Evolutionary conservation across 2,329 filamentous ascomycete genomes (phyloP), one percentile per base, ranked within the genome.

Genomic region (Cercospora zeina): DNA sequence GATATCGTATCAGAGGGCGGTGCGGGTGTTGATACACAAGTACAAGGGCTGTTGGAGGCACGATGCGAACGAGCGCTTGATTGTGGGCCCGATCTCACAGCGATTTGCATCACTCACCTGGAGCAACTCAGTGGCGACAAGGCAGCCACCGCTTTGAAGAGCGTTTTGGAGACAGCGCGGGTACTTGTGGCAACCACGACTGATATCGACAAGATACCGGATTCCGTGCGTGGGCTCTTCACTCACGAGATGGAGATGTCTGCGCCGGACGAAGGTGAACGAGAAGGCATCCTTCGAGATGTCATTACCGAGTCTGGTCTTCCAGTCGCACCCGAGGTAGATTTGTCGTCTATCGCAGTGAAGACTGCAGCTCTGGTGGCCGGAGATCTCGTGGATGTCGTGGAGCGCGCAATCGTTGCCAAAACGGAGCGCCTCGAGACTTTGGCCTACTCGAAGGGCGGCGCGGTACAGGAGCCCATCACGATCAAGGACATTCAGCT

Each of bases 341-440:
- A 97, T 60, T 81, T 99, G 4, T 85, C 87, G 65, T 87, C 88
- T 9, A 88, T 99, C 14, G 95, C 95, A 0, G 83, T 99, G 55
- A 97, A 97, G 79, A 99, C 95, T 8, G 95, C 95, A 6, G 95
- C 95, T 1, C 82, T 99, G 7, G 95, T 99, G 2, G 95, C 95
- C 19, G 95, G 72, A 14, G 93, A 99, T 73, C 79, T 99, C 9
- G 89, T 96, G 1, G 95, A 99, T 72, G 93, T 99, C 0, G 91
- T 97, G 33, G 93, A 97, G 71, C 86, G 95, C 51, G 95, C 95
- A 1, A 81, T 91, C 1, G 87, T 93, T 10, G 91, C 91, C 6
- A 87, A 90, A 65, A 85, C 84, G 47, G 83, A 86, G 39, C 89
- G 95, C 3, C 81, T 99, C 1, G 89, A 96, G 74, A 79, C 82